These are phyloP conservation scores for Annulohypoxylon bovei DNA, from an alignment of 495 filamentous ascomycete species.

Conservation along the genomic window DNA sequence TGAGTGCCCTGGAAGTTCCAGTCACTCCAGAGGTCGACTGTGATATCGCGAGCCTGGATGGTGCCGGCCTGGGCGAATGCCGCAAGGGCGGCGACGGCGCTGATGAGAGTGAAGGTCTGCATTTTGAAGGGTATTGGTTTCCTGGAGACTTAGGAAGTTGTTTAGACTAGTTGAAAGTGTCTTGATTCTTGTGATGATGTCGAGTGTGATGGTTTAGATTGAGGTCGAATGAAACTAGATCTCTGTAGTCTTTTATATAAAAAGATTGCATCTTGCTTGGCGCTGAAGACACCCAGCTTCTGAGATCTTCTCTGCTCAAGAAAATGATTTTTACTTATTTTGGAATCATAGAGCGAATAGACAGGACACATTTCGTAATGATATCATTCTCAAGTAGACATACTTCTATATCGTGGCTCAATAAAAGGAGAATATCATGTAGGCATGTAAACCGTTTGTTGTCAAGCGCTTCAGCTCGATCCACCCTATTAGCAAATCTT, in stretches of 20 bases:
- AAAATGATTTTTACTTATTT: not conserved
- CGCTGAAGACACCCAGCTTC: not conserved
- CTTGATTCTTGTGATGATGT: not conserved
- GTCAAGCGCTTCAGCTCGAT: not conserved
- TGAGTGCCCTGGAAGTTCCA: constrained; percentile 8
- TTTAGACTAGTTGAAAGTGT: not conserved
- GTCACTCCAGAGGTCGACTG: constrained; percentile 4
- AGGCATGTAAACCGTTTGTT: not conserved
- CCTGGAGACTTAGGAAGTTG: not conserved
- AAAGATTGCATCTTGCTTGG: not conserved
- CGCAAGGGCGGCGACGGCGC: constrained; percentile 1
- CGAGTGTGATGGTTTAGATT: not conserved
- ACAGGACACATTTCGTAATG: not conserved
- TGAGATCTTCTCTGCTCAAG: too few species aligned
- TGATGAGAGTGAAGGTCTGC: constrained; percentile 10
- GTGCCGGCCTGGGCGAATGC: constrained; percentile 1
- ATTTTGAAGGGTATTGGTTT: not conserved
- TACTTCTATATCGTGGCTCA: not conserved
- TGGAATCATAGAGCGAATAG: not conserved
- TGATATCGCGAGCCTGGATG: constrained; percentile 14
- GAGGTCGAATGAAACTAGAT: not conserved
- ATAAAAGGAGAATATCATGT: not conserved
- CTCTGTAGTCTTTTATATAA: not conserved
- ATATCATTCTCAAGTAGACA: not conserved
- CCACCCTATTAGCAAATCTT: not conserved